A percentile compares a stretch with the other conserved stretches of the same genome.
Evolutionary conservation across 306 rosid species (phyloP).

Genomic region (Mucuna pruriens): DNA sequence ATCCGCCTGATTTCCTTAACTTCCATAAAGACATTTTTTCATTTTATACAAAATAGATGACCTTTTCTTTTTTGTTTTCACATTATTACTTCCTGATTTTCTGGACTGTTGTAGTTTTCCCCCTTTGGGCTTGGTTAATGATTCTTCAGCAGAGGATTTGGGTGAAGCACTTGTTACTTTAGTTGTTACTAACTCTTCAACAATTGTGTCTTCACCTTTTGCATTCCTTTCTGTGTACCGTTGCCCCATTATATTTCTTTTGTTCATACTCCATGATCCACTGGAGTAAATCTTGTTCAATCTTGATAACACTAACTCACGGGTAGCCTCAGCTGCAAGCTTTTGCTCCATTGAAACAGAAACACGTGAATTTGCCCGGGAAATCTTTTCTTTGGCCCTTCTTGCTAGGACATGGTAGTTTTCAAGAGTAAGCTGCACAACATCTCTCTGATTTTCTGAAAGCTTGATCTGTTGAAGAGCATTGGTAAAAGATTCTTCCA

Average conservation of each 20-base stretch:
- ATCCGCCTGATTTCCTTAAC: conserved; percentile 30
- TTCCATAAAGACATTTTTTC: conserved; percentile 36
- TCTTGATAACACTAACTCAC: conserved; percentile 47
- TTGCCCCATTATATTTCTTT: conserved; percentile 34
- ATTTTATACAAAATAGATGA: conserved; percentile 38
- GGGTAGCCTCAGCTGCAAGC: conserved; percentile 47
- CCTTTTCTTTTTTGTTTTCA: conserved; percentile 24
- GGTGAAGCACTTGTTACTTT: conserved; percentile 24
- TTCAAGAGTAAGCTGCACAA: conserved; percentile 47
- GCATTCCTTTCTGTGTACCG: not conserved
- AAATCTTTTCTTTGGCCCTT: conserved; percentile 47
- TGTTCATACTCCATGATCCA: conserved; percentile 25
- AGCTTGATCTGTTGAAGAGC: conserved; percentile 45
- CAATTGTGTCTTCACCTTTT: conserved; percentile 20
- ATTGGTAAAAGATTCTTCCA: conserved; percentile 46
- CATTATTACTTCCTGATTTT: conserved; percentile 37
- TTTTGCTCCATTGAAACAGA: conserved; percentile 46
- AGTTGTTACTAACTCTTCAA: conserved; percentile 16
- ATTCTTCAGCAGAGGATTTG: conserved; percentile 30
- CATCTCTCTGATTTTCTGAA: conserved; percentile 35
- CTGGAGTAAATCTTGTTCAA: conserved; percentile 39
- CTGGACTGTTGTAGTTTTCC: conserved; percentile 35
- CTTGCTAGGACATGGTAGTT: conserved; percentile 46
- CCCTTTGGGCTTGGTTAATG: conserved; percentile 20
- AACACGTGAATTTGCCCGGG: conserved; percentile 46